A percentile compares a stretch with the other conserved stretches of the same genome.
Conservation (phyloP, 129 eudicot species). For the Chrysanthemum lavandulifolium region DNA sequence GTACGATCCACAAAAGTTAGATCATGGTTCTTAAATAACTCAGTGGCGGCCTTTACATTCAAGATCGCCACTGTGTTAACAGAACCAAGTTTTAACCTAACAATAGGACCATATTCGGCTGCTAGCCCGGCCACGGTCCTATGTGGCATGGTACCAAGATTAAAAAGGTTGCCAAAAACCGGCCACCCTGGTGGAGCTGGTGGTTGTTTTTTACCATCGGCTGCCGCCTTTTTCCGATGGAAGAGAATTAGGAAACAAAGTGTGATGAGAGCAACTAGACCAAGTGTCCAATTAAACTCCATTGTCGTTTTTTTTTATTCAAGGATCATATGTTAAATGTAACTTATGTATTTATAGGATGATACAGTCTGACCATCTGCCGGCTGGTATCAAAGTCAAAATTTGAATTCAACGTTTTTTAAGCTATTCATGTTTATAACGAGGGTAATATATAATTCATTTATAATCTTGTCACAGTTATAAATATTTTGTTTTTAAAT, state of each 20-base stretch:
- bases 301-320: constrained; percentile 10
- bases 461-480: too few species aligned
- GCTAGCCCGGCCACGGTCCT: constrained; percentile 46
- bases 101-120: constrained; percentile 53
- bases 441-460: too few species aligned
- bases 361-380: not conserved
- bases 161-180: constrained; percentile 66
- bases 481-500: too few species aligned
- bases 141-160: constrained; percentile 69
- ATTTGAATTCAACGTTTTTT: not conserved
- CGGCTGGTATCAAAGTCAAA: constrained; percentile 14
- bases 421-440: too few species aligned
- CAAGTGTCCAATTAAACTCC: constrained; percentile 31
- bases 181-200: constrained; percentile 88
- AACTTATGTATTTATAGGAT: constrained; percentile 12
- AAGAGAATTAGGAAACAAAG: constrained; percentile 24
- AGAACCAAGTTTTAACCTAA: constrained; percentile 58
- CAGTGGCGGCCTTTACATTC: constrained; percentile 49
- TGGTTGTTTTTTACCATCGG: constrained; percentile 38
- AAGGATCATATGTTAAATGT: constrained; percentile 16
- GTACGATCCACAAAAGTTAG: constrained; percentile 45
- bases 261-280: constrained; percentile 27
- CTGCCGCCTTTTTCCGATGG: constrained; percentile 8
- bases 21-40: constrained; percentile 63
- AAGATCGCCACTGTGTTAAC: constrained; percentile 55